Evolutionary conservation across 2,329 filamentous ascomycete species (phyloP), one percentile per base, ranked within the genome.

Genomic region (Fusarium devonianum): DNA sequence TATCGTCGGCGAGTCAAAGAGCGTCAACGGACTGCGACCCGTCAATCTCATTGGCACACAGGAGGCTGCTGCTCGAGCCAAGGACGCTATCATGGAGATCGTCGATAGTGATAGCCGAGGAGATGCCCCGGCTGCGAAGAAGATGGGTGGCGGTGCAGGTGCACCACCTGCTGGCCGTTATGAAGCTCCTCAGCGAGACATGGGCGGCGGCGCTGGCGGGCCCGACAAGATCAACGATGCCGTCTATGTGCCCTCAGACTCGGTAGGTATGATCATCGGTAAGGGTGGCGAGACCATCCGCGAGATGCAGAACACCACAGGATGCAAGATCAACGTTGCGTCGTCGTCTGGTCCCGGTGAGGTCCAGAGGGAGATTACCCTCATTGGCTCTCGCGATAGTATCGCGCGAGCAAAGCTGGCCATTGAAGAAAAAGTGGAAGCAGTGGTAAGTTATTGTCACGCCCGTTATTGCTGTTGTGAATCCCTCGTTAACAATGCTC

Each of bases 181-280:
- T 38, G 71, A 68, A 48, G 64, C 29, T 17, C 60, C 67, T 10
- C 49, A 63, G 10, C 67, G 73, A 22, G 71, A 73, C 39, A 71
- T 71, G 62, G 72, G 71, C 51, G 73, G 71, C 22, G 73, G 71
- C 23, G 70, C 71, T 25, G 69, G 66, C 50, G 75, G 75, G 14
- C 75, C 70, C 17, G 87, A 89, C 61, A 93, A 92, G 75, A 81
- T 89, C 64, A 92, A 87, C 65, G 90, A 96, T 66, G 86, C 85
- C 29, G 90, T 96, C 56, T 86, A 85, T 61, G 91, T 96, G 8
- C 92, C 92, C 10, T 93, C 91, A 16, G 92, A 96, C 69, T 89
- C 92, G 5, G 92, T 96, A 44, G 92, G 92, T 53, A 96, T 96
- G 92, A 96, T 96, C 59, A 96, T 96, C 53, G 92, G 92, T 58